Evolutionary conservation across 1,139 yeast genomes (phyloP), one percentile per base, ranked within the genome.

Genomic region (Geotrichum reessii): DNA sequence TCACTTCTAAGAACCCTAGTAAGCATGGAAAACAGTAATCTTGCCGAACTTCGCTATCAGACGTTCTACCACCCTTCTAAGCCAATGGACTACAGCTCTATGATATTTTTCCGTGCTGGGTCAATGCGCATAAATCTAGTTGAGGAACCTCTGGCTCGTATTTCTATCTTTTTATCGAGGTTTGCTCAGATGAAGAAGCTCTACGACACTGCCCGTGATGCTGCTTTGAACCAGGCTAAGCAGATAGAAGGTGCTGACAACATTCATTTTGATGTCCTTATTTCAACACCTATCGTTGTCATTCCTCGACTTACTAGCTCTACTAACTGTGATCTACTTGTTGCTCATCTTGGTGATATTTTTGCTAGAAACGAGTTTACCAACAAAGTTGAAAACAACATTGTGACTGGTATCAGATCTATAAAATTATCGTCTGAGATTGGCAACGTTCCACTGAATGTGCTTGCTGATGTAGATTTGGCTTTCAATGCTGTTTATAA

Each of bases 201-300:
- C 21, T 93, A 87, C 71, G 98, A 93, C 67, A 76, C 81, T 17
- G 96, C 98, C 0, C 80, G 98, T 61, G 89, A 86, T 66, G 89
- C 92, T 12, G 97, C 98, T 0, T 76, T 84, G 69, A 78, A 82
- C 59, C 84, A 81, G 63, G 91, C 92, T 1, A 79, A 75, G 57
- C 87, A 81, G 66, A 82, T 86, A 55, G 85, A 86, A 58, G 78
- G 78, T 62, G 83, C 87, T 0, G 80, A 75, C 52, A 80, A 79
- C 63, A 83, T 90, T 71, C 84, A 84, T 63, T 81, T 92, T 68
- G 87, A 91, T 66, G 73, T 93, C 33, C 73, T 83, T 22, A 76
- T 93, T n/a, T 80, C 82, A 55, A 91, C 98, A 0, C 99, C 99
- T 0, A 86, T 86, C 8, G 76, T 93, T 51, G 82, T 87, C 0